These are phyloP conservation scores for Ceraceosorus guamensis DNA, from an alignment of 1,284 basidiomycete species.

Conservation along the genomic window DNA sequence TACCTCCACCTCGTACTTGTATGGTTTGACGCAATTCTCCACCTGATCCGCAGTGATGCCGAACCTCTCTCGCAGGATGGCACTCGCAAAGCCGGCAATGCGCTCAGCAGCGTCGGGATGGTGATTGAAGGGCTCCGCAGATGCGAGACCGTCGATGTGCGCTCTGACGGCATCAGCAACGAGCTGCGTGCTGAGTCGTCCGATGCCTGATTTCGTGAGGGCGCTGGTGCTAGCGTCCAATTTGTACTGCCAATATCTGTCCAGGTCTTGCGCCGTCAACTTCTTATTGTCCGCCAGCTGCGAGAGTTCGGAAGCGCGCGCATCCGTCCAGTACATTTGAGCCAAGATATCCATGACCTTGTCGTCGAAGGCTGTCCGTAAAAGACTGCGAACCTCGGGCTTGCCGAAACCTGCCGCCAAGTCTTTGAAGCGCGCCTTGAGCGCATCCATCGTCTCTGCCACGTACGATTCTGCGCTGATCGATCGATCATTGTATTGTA, in stretches of 20 bases:
- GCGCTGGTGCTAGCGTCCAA: slow-evolving; percentile 83
- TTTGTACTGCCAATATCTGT: slow-evolving; percentile 91
- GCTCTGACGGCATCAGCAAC: slow-evolving; percentile 86
- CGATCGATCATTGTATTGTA: slow-evolving; percentile 94
- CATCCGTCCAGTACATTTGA: slow-evolving; percentile 93
- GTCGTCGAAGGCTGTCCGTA: slow-evolving; percentile 88
- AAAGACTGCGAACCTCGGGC: slow-evolving; percentile 74
- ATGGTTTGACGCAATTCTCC: slow-evolving; percentile 99
- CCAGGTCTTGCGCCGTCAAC: slow-evolving; percentile 63
- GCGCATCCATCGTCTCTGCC: slow-evolving; percentile 85
- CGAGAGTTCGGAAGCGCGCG: slow-evolving; percentile 68
- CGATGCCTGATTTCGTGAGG: slow-evolving; percentile 93
- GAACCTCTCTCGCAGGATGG: slow-evolving; percentile 82
- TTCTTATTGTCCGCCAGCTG: slow-evolving; percentile 65
- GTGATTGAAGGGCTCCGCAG: slow-evolving; percentile 80
- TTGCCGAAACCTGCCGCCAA: slow-evolving; percentile 79
- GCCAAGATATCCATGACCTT: slow-evolving; percentile 95
- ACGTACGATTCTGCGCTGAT: slow-evolving; percentile 95
- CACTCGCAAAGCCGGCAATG: slow-evolving; percentile 82
- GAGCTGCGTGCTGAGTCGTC: slow-evolving; percentile 83
- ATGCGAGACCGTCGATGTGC: slow-evolving; percentile 74
- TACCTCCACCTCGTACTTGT: slow-evolving; percentile 79
- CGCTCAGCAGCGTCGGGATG: slow-evolving; percentile 82
- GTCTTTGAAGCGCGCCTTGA: slow-evolving; percentile 85
- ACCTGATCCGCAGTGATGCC: slow-evolving; percentile 93